Evolutionary conservation across 164 flowering plant genomes (phyloP).

Genomic region (Chimonanthus praecox): DNA sequence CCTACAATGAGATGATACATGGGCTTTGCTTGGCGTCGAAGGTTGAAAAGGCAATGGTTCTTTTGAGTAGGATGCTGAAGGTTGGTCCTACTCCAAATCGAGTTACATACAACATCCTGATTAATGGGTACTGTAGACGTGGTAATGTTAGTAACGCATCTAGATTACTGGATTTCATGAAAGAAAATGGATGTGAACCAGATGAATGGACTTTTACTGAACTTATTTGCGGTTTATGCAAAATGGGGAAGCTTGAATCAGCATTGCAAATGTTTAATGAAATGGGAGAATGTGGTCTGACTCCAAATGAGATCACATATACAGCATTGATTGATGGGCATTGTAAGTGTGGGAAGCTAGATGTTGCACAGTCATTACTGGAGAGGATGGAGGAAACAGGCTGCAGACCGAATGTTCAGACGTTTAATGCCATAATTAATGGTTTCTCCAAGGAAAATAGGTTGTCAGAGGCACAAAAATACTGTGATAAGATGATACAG

Average conservation of each 20-base stretch:
- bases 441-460: conserved; percentile 45
- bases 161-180: conserved; percentile 65
- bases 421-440: conserved; percentile 59
- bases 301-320: conserved; percentile 46
- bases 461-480: conserved; percentile 38
- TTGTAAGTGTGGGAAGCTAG: conserved; percentile 54
- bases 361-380: conserved; percentile 45
- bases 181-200: conserved; percentile 52
- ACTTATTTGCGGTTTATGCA: conserved; percentile 68
- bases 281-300: conserved; percentile 45
- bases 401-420: conserved; percentile 41
- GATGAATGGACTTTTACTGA: conserved; percentile 71
- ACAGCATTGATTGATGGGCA: conserved; percentile 71
- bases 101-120: conserved; percentile 65
- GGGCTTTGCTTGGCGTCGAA: conserved; percentile 39
- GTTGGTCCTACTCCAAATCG: conserved; percentile 63
- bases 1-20: conserved; percentile 61
- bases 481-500: conserved; percentile 38
- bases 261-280: conserved; percentile 41
- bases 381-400: conserved; percentile 46
- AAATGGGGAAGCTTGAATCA: conserved; percentile 41
- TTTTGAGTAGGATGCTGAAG: conserved; percentile 53
- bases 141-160: conserved; percentile 54
- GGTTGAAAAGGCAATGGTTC: conserved; percentile 56
- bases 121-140: conserved; percentile 44